Evolutionary conservation across 257 asterid genomes (phyloP).

Genomic region (Solanum ossicruentum): DNA sequence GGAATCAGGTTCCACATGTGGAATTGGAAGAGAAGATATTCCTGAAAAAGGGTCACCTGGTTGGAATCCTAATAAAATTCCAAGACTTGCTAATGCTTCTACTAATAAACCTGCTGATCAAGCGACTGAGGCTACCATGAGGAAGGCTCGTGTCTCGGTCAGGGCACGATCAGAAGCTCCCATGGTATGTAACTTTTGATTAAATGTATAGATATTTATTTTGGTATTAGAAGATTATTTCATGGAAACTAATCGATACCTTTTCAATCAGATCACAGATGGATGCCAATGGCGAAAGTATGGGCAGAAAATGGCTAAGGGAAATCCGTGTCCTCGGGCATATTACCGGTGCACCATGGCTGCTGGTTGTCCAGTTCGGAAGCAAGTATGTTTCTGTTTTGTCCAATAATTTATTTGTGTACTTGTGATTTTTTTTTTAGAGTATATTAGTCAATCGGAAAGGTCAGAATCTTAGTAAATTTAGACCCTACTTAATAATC

Average conservation of each 20-base stretch:
- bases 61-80: slow-evolving; percentile 33
- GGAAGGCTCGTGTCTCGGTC: slow-evolving; percentile 96
- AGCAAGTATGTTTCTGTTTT: slow-evolving; percentile 45
- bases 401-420: not conserved
- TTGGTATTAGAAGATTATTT: not conserved
- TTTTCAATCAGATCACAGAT: slow-evolving; percentile 52
- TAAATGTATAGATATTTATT: not conserved
- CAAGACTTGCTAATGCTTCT: slow-evolving; percentile 23
- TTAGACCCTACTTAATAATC: not conserved
- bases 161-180: slow-evolving; percentile 88
- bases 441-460: not conserved
- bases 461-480: not conserved
- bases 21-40: slow-evolving; percentile 16
- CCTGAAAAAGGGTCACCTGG: slow-evolving; percentile 26
- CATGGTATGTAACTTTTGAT: slow-evolving; percentile 27
- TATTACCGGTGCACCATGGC: slow-evolving; percentile 98
- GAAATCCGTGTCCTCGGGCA: slow-evolving; percentile 96
- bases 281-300: slow-evolving; percentile 99
- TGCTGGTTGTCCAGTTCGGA: slow-evolving; percentile 86
- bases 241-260: not conserved
- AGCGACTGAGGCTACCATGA: slow-evolving; percentile 81
- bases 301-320: slow-evolving; percentile 96
- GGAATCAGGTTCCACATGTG: not conserved
- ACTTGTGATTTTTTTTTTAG: not conserved
- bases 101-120: slow-evolving; percentile 48